Evolutionary conservation across 257 asterid species (phyloP), one percentile per base, ranked within the genome.

Genomic region (Dorcoceras hygrometricum): DNA sequence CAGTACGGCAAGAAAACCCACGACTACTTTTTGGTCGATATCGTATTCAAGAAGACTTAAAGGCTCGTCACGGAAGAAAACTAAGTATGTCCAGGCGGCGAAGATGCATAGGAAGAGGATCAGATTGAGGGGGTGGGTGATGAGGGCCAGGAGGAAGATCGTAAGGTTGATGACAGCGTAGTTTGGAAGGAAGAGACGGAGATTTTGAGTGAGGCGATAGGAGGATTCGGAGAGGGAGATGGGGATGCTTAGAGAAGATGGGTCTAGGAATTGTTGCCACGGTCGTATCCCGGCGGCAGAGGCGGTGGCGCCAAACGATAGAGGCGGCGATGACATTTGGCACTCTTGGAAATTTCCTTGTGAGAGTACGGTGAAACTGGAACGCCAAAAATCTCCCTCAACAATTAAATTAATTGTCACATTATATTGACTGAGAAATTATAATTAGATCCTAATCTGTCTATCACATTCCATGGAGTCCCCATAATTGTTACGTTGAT

Each of bases 201-300:
- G 80, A 80, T 94, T 94, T 73, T 79, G 87, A 43, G 78, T 62
- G 85, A 94, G 59, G 32, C 99, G 96, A 51, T 74, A 73, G 56
- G 89, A 78, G 71, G 95, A 66, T 65, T 94, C 99, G 63, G 97
- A 86, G 77, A 88, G 34, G 76, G 97, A 88, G 74, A 88, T 77
- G 25, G 99, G 96, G 74, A 87, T 71, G 78, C 93, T 85, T 28
- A 90, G 60, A 51, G 94, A 70, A 27, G 95, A 65, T 1, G 67
- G 64, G 83, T 83, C 82, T 0, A 78, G 36, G 78, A 94, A 83
- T 57, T 70, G 84, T 27, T 25, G 76, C 99, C 99, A 94, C 20
- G 97, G 93, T 16, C 91, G 93, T 76, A 86, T 78, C 62, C 68
- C 74, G 78, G 77, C 20, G 75, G 81, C 69, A 80, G 64, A 66